phyloP scores from a whole-genome alignment of 345 rosid species.

The Anastatica hierochuntica region DNA sequence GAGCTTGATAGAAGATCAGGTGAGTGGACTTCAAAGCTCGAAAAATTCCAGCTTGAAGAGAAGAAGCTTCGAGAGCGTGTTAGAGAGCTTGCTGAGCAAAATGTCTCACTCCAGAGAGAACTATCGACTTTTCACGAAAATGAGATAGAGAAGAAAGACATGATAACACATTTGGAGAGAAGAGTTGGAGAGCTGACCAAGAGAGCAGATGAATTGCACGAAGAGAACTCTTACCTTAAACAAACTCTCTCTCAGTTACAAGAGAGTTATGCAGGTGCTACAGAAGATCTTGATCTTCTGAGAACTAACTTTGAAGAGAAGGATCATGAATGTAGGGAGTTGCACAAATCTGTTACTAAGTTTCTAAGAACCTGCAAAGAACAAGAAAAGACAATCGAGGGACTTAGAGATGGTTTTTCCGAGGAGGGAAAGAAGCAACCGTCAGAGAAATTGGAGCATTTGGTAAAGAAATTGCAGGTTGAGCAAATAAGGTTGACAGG shows the following conservation, averaged over 20 bases:
- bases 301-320: conserved; percentile 71
- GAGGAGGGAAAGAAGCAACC: conserved; percentile 42
- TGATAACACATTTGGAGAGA: conserved; percentile 44
- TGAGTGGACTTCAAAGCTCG: conserved; percentile 82
- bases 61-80: conserved; percentile 87
- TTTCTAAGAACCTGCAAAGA: conserved; percentile 65
- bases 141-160: conserved; percentile 55
- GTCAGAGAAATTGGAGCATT: conserved; percentile 35
- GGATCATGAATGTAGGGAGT: conserved; percentile 81
- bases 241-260: conserved; percentile 41
- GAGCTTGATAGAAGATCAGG: conserved; percentile 94
- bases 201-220: conserved; percentile 38
- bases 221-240: conserved; percentile 46
- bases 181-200: conserved; percentile 49
- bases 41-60: conserved; percentile 77
- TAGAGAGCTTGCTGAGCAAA: conserved; percentile 93
- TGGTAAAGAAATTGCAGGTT: conserved; percentile 44
- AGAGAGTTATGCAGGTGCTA: conserved; percentile 44
- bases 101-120: conserved; percentile 89
- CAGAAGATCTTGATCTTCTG: conserved; percentile 42
- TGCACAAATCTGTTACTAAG: conserved; percentile 65
- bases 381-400: conserved; percentile 75
- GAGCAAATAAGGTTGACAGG: conserved; percentile 88
- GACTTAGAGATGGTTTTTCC: conserved; percentile 46
- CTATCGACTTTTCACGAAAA: conserved; percentile 55